Conservation (phyloP, 1,284 basidiomycete genomes). For the Microbotryomycetes sp. region DNA sequence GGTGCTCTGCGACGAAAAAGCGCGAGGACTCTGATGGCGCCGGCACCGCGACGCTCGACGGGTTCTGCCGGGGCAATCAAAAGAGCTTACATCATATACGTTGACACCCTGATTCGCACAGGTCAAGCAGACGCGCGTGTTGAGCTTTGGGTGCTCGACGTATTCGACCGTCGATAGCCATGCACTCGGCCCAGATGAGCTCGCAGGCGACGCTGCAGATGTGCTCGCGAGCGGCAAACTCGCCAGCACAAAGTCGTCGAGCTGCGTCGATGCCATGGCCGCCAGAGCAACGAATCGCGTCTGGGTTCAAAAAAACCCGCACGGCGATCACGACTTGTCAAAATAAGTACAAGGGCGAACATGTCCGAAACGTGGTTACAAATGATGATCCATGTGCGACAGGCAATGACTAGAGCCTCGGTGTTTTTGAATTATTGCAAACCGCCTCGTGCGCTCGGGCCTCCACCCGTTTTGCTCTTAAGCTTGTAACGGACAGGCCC, state of each 20-base stretch:
- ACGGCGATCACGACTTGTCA: too few relatives aligned
- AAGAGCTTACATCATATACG: conserved; percentile 25
- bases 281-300: neutral
- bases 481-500: too few relatives aligned
- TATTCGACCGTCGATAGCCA: conserved; percentile 9
- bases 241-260: conserved; percentile 24
- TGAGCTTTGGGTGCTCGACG: conserved; percentile 5
- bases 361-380: too few relatives aligned
- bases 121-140: conserved; percentile 12
- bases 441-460: too few relatives aligned
- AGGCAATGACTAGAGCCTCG: too few relatives aligned
- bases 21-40: neutral
- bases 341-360: too few relatives aligned
- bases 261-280: neutral
- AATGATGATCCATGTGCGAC: too few relatives aligned
- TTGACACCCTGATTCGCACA: conserved; percentile 12
- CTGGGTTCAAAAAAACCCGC: too few relatives aligned
- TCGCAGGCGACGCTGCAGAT: neutral
- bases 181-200: neutral
- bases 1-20: too few relatives aligned
- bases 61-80: neutral
- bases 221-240: conserved; percentile 13
- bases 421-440: too few relatives aligned
- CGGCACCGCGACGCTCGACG: neutral
- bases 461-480: too few relatives aligned